Conservation (phyloP, 2,329 filamentous ascomycete genomes). For the Conoideocrella luteorostrata region DNA sequence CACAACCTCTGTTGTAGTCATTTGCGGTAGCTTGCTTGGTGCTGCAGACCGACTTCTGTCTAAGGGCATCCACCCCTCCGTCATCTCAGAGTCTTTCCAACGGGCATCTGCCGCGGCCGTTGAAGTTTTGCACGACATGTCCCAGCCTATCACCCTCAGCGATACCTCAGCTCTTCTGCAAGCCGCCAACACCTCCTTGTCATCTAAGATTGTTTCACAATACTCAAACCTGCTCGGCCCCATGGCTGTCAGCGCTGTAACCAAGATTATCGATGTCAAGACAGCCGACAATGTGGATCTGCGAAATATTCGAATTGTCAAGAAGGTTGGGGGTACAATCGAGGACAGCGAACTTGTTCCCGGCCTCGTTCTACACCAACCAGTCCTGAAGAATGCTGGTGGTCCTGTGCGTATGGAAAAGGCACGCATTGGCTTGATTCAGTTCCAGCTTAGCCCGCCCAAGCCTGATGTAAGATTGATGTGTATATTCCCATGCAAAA, state of each 20-base stretch:
- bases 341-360: constrained; percentile 98
- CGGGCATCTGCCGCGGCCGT: constrained; percentile 86
- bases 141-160: constrained; percentile 80
- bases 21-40: constrained; percentile 88
- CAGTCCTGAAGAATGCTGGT: constrained; percentile 86
- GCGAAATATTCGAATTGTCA: constrained; percentile 92
- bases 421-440: constrained; percentile 91
- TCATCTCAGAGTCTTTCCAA: constrained; percentile 97
- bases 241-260: constrained; percentile 95
- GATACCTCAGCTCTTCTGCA: constrained; percentile 89
- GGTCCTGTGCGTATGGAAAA: constrained; percentile 94
- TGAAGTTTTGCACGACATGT: constrained; percentile 88
- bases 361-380: constrained; percentile 85
- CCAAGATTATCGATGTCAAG: constrained; percentile 92
- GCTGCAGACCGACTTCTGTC: constrained; percentile 84
- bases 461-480: constrained; percentile 77
- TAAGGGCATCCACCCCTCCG: constrained; percentile 95
- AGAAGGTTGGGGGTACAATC: constrained; percentile 96
- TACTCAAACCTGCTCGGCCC: constrained; percentile 92
- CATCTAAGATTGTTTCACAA: constrained; percentile 97
- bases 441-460: constrained; percentile 96
- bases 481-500: not conserved
- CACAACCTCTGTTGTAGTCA: constrained; percentile 96
- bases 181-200: constrained; percentile 93
- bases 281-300: constrained; percentile 95